Base-by-base conservation (phyloP, 768 basidiomycete species). In the Auricularia sp. region DNA sequence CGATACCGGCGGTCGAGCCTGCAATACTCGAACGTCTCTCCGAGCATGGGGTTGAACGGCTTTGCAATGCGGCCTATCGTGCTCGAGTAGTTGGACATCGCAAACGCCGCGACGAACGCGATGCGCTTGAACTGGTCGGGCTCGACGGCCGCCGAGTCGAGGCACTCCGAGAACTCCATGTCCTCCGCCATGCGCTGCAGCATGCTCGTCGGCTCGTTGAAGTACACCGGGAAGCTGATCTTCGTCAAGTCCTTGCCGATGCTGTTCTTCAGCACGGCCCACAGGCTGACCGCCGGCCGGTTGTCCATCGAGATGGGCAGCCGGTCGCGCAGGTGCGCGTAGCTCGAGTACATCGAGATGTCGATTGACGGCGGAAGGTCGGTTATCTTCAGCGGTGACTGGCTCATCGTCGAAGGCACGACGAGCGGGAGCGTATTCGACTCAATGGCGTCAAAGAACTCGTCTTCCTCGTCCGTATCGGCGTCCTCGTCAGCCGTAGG, bases 381-480 rank as follows among this genome's bases (percentile, higher is more conserved):
- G 45, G 73, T 36, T 54, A 34, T 18, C 29, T 59, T 29, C 71
- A 71, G 71, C 63, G 70, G 71, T 33, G 71, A 75, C 66, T 68
- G 78, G 62, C 64, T 75, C n/a, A 92, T 80, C 13, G 82, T 80
- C 34, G 86, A 81, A 61, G 85, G 82, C 18, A 95, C 81, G 34
- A 89, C 76, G 16, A 95, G 79, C 3, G 91, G 90, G 0, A 95
- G 76, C 51, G 80, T 85, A 59, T 89, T 88, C 16, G 85, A 75
- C 72, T 98, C 95, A 70, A 98, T 94, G 36, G 96, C 95, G 73
- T 98, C 96, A 72, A 96, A 98, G 75, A 98, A 98, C 75, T 98
- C 94, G 75, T 98, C 96, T 71, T 94, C 90, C 54, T 92, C 90
- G 70, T 90, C 89, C 1, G 88, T 89, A 64, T 82, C 83, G 24